phyloP scores from a whole-genome alignment of 257 asterid species.

The Rhazya stricta region DNA sequence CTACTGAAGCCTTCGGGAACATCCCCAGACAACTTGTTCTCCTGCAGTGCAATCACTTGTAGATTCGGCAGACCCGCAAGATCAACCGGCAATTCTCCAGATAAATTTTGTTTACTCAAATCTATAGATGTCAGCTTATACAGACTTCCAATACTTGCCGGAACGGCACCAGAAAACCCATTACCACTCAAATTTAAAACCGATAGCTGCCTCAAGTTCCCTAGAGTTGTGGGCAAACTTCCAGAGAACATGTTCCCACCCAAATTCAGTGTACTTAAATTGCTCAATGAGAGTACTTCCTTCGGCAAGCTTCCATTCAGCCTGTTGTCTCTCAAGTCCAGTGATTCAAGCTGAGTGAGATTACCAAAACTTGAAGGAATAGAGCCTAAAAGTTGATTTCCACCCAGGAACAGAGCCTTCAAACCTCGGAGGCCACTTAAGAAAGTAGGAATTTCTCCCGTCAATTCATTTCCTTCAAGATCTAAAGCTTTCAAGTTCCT shows the following conservation, averaged over 20 bases:
- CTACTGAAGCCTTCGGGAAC: conserved; percentile 73
- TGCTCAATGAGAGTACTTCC: conserved; percentile 42
- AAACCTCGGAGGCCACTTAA: conserved; percentile 33
- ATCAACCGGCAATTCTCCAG: conserved; percentile 55
- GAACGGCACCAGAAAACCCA: conserved; percentile 49
- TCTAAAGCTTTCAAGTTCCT: conserved; percentile 43
- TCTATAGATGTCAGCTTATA: conserved; percentile 49
- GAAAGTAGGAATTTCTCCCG: conserved; percentile 43
- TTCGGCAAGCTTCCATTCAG: conserved; percentile 46
- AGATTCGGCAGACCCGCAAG: conserved; percentile 64
- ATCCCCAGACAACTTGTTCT: conserved; percentile 47
- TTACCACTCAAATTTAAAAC: conserved; percentile 55
- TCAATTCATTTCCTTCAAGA: conserved; percentile 51
- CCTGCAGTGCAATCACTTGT: conserved; percentile 67
- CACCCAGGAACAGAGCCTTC: conserved; percentile 41
- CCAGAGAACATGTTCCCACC: conserved; percentile 56
- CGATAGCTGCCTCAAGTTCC: conserved; percentile 42
- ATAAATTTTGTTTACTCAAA: conserved; percentile 55
- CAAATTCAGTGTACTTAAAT: conserved; percentile 45
- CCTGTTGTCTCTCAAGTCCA: conserved; percentile 42
- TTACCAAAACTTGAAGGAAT: conserved; percentile 40
- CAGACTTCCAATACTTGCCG: conserved; percentile 52
- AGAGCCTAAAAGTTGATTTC: conserved; percentile 45
- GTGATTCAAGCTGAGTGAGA: conserved; percentile 40
- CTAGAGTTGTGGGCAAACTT: conserved; percentile 40